Evolutionary conservation across 2,329 filamentous ascomycete genomes (phyloP), one percentile per base, ranked within the genome.

Genomic region (Trichoderma oligosporum): DNA sequence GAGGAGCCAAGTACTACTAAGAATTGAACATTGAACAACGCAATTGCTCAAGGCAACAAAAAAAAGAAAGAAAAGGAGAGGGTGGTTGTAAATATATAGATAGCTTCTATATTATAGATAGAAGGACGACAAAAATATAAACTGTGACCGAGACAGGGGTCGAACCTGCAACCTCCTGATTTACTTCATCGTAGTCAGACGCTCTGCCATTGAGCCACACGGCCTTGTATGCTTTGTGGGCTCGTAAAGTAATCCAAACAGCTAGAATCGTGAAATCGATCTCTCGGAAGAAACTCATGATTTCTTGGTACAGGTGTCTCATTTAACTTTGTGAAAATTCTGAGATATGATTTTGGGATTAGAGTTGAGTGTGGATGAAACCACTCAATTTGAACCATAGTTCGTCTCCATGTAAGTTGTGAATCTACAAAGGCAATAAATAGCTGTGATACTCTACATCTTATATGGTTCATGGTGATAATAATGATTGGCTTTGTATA

Each of bases 121-220:
- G 36, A 51, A 27, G 1, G 31, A 11, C 46, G 36, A 48, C 38
- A 55, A 55, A 36, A 14, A 9, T 27, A 31, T 11, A 12, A 27
- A 7, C 29, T 45, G n/a, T 56, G 53, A 56, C 53, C 53, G 53
- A 56, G 53, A 56, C 53, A 56, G 53, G 53, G 53, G 53, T 56
- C 53, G 53, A 56, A 56, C 53, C 53, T 56, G 53, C 53, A 56
- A 56, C 53, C 53, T 56, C 53, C 53, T 56, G 53, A 56, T 56
- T 14, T 56, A 56, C 53, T 56, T 25, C 24, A 56, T 56, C 53
- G 53, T 56, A 56, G 53, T 56, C 53, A 56, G 53, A 56, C 53
- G 53, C 53, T 56, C 53, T 56, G 53, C 53, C 53, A 56, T 56
- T 56, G 53, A 56, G 53, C 53, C 53, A 56, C 53, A 56, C 53